These are phyloP conservation scores for Xylaria curta DNA, from an alignment of 495 filamentous ascomycete genomes.

Conservation along the genomic window DNA sequence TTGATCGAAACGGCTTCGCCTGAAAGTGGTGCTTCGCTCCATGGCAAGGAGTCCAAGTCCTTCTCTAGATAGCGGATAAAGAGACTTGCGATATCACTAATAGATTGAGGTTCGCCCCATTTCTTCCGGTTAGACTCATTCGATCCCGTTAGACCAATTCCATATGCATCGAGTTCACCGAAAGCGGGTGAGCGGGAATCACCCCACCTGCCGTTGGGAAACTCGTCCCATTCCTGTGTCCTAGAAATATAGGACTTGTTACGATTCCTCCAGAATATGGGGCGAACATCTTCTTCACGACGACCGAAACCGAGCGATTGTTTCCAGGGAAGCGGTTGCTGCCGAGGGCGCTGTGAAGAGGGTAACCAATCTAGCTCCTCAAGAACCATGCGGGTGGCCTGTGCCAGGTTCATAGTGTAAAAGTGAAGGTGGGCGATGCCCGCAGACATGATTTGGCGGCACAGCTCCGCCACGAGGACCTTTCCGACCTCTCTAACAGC, in stretches of 20 bases:
- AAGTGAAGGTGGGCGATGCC: conserved; percentile 94
- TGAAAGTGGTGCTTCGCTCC: conserved; percentile 90
- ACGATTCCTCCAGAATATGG: conserved; percentile 98
- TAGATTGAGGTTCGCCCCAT: conserved; percentile 84
- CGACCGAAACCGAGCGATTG: conserved; percentile 89
- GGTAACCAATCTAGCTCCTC: conserved; percentile 85
- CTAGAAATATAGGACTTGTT: conserved; percentile 93
- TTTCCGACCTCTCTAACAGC: conserved; percentile 91
- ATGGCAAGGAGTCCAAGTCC: conserved; percentile 82
- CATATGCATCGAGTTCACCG: conserved; percentile 94
- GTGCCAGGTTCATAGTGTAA: conserved; percentile 99
- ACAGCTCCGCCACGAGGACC: conserved; percentile 89
- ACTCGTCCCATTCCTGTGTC: conserved; percentile 99
- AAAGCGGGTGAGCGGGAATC: conserved; percentile 97
- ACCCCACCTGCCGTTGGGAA: conserved; percentile 98
- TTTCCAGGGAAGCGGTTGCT: conserved; percentile 91
- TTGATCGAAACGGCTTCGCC: conserved; percentile 80
- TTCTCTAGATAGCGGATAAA: conserved; percentile 85
- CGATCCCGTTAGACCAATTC: conserved; percentile 92
- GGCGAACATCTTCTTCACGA: conserved; percentile 92
- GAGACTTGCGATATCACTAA: conserved; percentile 80
- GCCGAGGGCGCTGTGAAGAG: conserved; percentile 73
- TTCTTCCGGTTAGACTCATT: conserved; percentile 96
- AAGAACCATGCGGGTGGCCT: conserved; percentile 90
- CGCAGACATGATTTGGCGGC: conserved; percentile 76